These are phyloP conservation scores for Leccinum uliginosum DNA, from an alignment of 768 basidiomycete genomes.

Conservation along the genomic window DNA sequence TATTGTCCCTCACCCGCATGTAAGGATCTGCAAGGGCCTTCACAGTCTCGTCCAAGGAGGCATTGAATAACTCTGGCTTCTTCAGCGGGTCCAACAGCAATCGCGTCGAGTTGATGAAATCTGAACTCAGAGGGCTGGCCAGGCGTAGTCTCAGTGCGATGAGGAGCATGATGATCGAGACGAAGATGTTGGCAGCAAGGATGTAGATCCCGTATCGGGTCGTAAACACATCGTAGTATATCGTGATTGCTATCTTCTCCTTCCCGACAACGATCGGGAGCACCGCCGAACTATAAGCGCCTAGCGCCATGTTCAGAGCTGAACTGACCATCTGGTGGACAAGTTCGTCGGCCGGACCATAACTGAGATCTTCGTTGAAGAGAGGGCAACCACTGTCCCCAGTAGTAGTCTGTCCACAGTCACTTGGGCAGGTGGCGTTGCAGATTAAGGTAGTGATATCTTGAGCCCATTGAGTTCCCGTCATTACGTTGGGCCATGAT, in stretches of 20 bases:
- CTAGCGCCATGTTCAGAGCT: not conserved
- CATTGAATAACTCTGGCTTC: slow-evolving; percentile 11
- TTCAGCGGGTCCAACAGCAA: slow-evolving; percentile 1
- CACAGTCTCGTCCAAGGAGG: not conserved
- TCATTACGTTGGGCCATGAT: not conserved
- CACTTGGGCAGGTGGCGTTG: not conserved
- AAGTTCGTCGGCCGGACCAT: too few relatives aligned
- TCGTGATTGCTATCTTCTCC: too few relatives aligned
- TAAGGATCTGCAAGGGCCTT: not conserved
- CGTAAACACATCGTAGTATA: not conserved
- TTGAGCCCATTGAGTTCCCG: not conserved
- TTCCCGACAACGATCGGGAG: too few relatives aligned
- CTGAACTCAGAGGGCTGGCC: not conserved
- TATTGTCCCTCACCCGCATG: not conserved
- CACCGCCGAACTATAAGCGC: not conserved
- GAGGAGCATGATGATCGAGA: slow-evolving; percentile 4
- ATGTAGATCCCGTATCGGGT: not conserved
- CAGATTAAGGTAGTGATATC: slow-evolving; percentile 1
- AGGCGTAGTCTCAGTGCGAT: slow-evolving; percentile 1
- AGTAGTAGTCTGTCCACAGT: not conserved
- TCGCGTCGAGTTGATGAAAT: slow-evolving; percentile 8
- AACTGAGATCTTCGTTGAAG: too few relatives aligned
- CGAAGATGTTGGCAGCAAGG: not conserved
- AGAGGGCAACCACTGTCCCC: too few relatives aligned
- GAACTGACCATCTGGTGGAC: not conserved